Evolutionary conservation across 306 rosid species (phyloP).

Genomic region (Fagus crenata): DNA sequence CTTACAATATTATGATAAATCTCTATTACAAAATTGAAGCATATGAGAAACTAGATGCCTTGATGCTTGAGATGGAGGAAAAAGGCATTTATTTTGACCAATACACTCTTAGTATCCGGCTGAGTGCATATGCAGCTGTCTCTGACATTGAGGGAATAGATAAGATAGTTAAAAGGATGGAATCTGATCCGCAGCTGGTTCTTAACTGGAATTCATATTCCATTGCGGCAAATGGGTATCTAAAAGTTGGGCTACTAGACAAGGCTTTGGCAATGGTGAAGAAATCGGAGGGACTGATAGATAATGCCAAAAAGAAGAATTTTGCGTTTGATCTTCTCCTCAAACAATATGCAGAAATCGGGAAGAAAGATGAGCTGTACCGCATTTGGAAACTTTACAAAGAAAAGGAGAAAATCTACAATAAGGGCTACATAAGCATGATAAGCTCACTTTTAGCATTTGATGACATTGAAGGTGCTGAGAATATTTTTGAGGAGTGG

Average conservation of each 20-base stretch:
- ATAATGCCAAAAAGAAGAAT: constrained; percentile 5
- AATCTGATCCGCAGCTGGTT: not conserved
- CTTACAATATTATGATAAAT: constrained; percentile 23
- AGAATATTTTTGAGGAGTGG: constrained; percentile 35
- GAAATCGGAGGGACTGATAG: constrained; percentile 11
- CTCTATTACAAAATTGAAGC: constrained; percentile 16
- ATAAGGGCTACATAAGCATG: constrained; percentile 22
- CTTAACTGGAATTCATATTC: constrained; percentile 15
- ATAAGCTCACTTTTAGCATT: constrained; percentile 25
- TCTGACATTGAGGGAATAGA: constrained; percentile 19
- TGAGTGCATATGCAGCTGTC: constrained; percentile 22
- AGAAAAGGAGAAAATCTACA: constrained; percentile 12
- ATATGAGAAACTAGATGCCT: constrained; percentile 20
- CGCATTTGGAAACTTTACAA: constrained; percentile 28
- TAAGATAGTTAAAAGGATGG: constrained; percentile 12
- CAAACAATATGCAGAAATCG: constrained; percentile 21
- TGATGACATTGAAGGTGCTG: constrained; percentile 28
- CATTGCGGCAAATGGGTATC: constrained; percentile 23
- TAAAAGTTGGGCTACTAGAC: constrained; percentile 23
- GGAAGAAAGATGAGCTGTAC: constrained; percentile 28
- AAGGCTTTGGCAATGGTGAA: constrained; percentile 27
- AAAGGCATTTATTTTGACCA: constrained; percentile 4
- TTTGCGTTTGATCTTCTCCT: constrained; percentile 16
- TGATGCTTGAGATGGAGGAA: constrained; percentile 32
- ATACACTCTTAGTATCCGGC: constrained; percentile 22